Base-by-base conservation (phyloP, 1,284 basidiomycete species). In the Rhodotorula glutinis region DNA sequence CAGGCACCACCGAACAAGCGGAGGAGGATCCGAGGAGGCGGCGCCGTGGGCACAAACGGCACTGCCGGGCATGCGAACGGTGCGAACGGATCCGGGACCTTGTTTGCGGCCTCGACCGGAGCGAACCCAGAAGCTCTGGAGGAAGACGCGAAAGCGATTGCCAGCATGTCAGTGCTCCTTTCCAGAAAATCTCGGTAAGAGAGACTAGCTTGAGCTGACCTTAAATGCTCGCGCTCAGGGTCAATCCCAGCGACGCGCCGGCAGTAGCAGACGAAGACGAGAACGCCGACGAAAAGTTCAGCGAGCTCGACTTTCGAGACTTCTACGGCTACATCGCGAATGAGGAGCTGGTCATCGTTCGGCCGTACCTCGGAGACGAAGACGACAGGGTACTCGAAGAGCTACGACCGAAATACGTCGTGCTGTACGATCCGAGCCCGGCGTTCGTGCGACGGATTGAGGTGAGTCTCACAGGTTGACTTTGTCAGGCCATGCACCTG, bases 391-490 rank as follows among this genome's bases (percentile, higher is more conserved):
- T 97, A 57, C 82, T 98, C 40, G 85, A 88, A 62, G 95, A 98
- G 77, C 82, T 98, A 3, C 83, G 89, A 65, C 96, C 96, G 3
- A 86, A 89, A 64, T 97, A 93, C 76, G 88, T 97, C 60, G 86
- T 98, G 54, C 90, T 98, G 89, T 94, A 90, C 75, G 96, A 99
- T 75, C 93, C 95, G 1, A 91, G 88, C 76, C 87, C 92, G 73
- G 88, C 94, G 59, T 98, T 98, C 74, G 86, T 98, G 47, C 83
- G 96, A 33, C 85, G 95, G 0, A 83, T 99, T 47, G 95, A 99
- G 84, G 92, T 92, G 65, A 70, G 82, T 71, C 17, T 43, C n/a
- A n/a, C n/a, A n/a, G n/a, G n/a, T n/a, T n/a, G n/a, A n/a, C n/a
- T n/a, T n/a, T n/a, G n/a, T n/a, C n/a, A n/a, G n/a, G n/a, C n/a